Percentiles rank a stretch among this genome's conserved stretches.
These are phyloP conservation scores for Saccharomycopsis hybrid DNA, from an alignment of 1,139 yeast species.

Conservation along the genomic window DNA sequence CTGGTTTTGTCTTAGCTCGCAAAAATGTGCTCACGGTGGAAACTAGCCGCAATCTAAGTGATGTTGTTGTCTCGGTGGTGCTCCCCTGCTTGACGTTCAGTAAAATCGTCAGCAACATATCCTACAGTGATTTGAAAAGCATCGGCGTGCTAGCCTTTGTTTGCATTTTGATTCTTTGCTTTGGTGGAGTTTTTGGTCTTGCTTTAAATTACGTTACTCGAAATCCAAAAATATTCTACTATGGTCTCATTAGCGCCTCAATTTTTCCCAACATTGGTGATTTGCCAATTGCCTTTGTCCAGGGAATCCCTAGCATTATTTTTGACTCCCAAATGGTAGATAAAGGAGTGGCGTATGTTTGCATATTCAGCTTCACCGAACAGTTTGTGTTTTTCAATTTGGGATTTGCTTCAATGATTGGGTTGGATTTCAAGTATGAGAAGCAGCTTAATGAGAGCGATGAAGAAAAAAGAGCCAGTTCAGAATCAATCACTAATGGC, in stretches of 20 bases:
- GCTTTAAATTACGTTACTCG: constrained; percentile 31
- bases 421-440: constrained; percentile 48
- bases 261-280: constrained; percentile 57
- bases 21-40: constrained; percentile 45
- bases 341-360: constrained; percentile 80
- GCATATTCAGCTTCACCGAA: constrained; percentile 68
- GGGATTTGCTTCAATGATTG: constrained; percentile 68
- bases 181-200: constrained; percentile 36
- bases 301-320: constrained; percentile 40
- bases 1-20: constrained; percentile 47
- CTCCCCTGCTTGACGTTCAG: constrained; percentile 53
- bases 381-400: constrained; percentile 63
- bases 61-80: constrained; percentile 44
- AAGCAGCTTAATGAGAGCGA: constrained; percentile 27
- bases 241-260: constrained; percentile 52
- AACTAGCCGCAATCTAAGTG: constrained; percentile 53
- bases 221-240: constrained; percentile 49
- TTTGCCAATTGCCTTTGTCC: constrained; percentile 55
- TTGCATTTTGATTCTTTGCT: constrained; percentile 39
- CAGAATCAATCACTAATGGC: not conserved
- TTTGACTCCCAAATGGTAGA: constrained; percentile 57
- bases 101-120: constrained; percentile 43
- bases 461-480: constrained; percentile 16
- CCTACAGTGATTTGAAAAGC: constrained; percentile 47
- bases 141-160: constrained; percentile 49